Conservation (phyloP, 805 yeast genomes). For the Candida yuanshanica region DNA sequence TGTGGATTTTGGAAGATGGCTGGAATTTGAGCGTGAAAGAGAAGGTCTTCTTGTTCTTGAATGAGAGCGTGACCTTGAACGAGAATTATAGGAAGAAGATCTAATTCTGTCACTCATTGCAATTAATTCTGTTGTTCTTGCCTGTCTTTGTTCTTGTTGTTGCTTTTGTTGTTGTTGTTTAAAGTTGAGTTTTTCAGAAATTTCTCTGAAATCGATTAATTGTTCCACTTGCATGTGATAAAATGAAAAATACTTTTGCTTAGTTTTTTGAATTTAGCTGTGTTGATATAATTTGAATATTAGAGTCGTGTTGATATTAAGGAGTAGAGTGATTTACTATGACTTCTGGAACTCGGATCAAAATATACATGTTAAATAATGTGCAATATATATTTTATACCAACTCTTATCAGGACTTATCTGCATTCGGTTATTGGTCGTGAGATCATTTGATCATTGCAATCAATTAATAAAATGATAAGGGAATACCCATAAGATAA, state of each 20-base stretch:
- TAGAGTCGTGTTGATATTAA: too few species aligned
- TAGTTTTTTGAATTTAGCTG: background rate
- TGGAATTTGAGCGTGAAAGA: background rate
- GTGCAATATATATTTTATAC: too few species aligned
- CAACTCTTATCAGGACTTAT: background rate
- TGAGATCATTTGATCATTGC: background rate
- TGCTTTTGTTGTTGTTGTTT: background rate
- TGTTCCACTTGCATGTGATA: conserved; percentile 1
- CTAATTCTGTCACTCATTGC: conserved; percentile 4
- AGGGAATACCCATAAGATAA: too few species aligned
- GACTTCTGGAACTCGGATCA: background rate
- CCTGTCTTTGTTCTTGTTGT: background rate
- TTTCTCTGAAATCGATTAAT: background rate
- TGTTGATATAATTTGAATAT: too few species aligned
- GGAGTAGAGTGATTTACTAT: too few species aligned
- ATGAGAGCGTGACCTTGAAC: conserved; percentile 16
- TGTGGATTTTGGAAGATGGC: background rate
- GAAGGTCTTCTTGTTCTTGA: conserved; percentile 4
- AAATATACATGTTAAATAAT: background rate
- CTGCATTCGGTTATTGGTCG: background rate
- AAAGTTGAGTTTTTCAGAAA: background rate
- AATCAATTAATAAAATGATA: too few species aligned
- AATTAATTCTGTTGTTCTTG: background rate
- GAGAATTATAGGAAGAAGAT: conserved; percentile 5
- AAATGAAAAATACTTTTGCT: background rate